phyloP scores from a whole-genome alignment of 2,329 filamentous ascomycete genomes.

The Byssothecium circinans region DNA sequence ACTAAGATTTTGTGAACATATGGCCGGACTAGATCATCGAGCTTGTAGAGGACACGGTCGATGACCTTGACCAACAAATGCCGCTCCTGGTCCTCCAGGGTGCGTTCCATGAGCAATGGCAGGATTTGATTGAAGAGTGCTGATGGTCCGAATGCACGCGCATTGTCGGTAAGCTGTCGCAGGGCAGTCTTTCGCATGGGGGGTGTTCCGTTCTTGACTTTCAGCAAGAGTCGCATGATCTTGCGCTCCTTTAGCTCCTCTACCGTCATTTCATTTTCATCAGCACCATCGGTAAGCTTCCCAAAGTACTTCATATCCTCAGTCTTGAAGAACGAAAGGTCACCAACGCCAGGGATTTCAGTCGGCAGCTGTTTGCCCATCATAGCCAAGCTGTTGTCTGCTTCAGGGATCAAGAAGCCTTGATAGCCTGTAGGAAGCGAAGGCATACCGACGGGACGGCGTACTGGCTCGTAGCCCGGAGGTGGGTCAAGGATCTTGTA shows the following conservation, averaged over 20 bases:
- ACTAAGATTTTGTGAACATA: conserved; percentile 98
- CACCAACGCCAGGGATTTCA: conserved; percentile 93
- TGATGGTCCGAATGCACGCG: conserved; percentile 90
- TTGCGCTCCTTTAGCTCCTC: conserved; percentile 97
- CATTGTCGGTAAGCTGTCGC: conserved; percentile 96
- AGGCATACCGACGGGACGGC: conserved; percentile 72
- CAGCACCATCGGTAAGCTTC: conserved; percentile 90
- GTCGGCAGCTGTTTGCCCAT: conserved; percentile 90
- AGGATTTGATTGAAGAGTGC: conserved; percentile 97
- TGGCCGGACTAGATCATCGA: conserved; percentile 92
- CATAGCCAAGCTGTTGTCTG: conserved; percentile 72
- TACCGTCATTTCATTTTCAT: conserved; percentile 88
- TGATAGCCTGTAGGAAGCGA: conserved; percentile 67
- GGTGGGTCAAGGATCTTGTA: conserved; percentile 92
- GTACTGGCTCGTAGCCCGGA: conserved; percentile 84
- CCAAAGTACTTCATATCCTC: conserved; percentile 99
- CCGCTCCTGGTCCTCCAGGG: conserved; percentile 94
- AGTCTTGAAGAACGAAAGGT: conserved; percentile 96
- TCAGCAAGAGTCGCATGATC: conserved; percentile 94
- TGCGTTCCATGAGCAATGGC: conserved; percentile 96
- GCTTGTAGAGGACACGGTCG: conserved; percentile 96
- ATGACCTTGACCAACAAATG: conserved; percentile 99
- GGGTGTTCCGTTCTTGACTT: conserved; percentile 98
- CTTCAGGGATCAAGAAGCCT: conserved; percentile 98
- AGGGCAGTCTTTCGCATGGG: conserved; percentile 98